Base-by-base conservation (phyloP, 768 basidiomycete species). In the Sporobolomyces pararoseus region DNA sequence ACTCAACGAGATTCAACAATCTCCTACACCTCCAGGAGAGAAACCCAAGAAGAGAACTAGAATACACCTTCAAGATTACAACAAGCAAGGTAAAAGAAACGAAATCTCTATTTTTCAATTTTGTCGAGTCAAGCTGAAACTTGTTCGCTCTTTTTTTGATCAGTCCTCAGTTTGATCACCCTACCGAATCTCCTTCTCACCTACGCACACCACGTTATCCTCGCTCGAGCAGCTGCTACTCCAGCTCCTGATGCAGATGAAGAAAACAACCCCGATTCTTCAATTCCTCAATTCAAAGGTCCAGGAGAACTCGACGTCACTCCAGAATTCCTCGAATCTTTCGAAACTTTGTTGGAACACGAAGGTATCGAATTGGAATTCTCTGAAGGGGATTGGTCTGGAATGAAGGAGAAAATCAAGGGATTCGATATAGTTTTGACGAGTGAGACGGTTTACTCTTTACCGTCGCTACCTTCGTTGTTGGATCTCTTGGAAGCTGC, bases 41-140 rank as follows among this genome's bases (percentile, higher is more conserved):
- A 32, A 34, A 27, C 51, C 65, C 23, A 64, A 68, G 35, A 66
- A 35, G 78, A 34, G 82, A 46, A 87, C 86, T 0, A 80, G 84
- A 34, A 75, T 96, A 12, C 88, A 91, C 76, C 80, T 96, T 2
- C 94, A 97, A 83, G 94, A 97, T 78, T 98, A 93, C 81, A 98
- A 97, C 78, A 80, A 82, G 0, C 72, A 77, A 63, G 76, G 76
- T 72, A 63, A 44, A 25, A 6, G 3, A 34, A 39, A 39, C 13
- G 7, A 37, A 35, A 21, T 37, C 51, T n/a, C 25, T 7, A 35
- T 4, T 37, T 17, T 31, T 9, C 39, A 42, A 10, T 42, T n/a
- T n/a, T n/a, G n/a, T n/a, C n/a, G n/a, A n/a, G n/a, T 23, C 21
- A 23, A 47, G 23, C 10, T 39, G 4, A 42, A 32, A n/a, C 7